Percentiles rank a stretch among this genome's conserved stretches.
These are phyloP conservation scores for Thielaviopsis populi DNA, from an alignment of 2,329 filamentous ascomycete species.

Conservation along the genomic window DNA sequence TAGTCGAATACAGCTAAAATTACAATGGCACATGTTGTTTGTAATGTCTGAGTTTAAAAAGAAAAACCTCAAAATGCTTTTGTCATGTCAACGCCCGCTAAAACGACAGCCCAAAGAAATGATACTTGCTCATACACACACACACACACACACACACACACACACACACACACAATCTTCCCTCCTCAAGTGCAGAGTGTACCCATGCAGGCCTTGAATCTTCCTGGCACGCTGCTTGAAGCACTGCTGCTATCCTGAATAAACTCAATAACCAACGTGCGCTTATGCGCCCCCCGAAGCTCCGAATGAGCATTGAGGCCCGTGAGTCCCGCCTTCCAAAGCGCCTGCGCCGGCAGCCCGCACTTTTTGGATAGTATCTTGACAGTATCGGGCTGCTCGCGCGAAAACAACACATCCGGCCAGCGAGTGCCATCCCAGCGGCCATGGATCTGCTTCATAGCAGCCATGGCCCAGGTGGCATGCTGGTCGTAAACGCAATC, in stretches of 20 bases:
- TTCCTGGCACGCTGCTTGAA: not conserved
- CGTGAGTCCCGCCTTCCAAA: slow-evolving; percentile 1
- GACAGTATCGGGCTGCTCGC: not conserved
- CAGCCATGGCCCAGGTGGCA: not conserved
- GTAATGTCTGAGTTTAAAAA: not conserved
- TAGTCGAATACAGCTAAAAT: not conserved
- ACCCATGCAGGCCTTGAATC: not conserved
- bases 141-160: too few species aligned
- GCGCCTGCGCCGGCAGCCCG: not conserved
- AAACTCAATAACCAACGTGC: not conserved
- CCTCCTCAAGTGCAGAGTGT: not conserved
- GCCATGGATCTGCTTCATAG: not conserved
- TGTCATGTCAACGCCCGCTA: too few species aligned
- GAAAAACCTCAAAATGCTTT: too few species aligned
- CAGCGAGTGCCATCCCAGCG: not conserved
- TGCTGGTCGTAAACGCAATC: not conserved
- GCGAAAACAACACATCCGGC: not conserved
- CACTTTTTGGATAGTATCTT: not conserved
- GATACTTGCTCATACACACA: too few species aligned
- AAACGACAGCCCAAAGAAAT: too few species aligned
- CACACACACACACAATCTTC: too few species aligned
- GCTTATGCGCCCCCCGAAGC: not conserved
- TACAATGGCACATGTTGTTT: not conserved
- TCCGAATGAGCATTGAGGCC: not conserved
- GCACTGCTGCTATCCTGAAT: not conserved